Conservation (phyloP, 1,284 basidiomycete species). For the Porphyrellus sp. region DNA sequence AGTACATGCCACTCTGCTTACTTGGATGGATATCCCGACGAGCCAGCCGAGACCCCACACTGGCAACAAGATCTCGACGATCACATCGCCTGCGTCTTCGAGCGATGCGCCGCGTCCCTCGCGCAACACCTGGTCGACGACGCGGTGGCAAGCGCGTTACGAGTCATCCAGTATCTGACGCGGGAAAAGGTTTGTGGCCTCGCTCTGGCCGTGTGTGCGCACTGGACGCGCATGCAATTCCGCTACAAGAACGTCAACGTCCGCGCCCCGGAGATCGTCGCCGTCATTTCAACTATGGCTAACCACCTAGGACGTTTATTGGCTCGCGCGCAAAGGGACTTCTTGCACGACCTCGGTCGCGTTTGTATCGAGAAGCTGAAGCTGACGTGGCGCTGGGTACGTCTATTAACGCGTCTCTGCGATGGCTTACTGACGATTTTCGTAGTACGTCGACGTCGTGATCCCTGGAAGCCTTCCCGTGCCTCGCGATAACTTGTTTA, state of each 20-base stretch:
- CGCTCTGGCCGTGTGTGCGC: slow-evolving; percentile 7
- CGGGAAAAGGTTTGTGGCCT: slow-evolving; percentile 12
- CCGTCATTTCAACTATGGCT: slow-evolving; percentile 10
- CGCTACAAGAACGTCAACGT: slow-evolving; percentile 8
- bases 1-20: slow-evolving; percentile 4
- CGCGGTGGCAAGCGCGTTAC: slow-evolving; percentile 9
- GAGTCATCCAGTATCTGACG: slow-evolving; percentile 12
- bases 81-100: slow-evolving; percentile 15
- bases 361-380: slow-evolving; percentile 20
- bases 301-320: slow-evolving; percentile 8
- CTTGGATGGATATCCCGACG: slow-evolving; percentile 7
- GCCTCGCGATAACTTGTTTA: slow-evolving; percentile 10
- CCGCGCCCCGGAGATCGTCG: slow-evolving; percentile 3
- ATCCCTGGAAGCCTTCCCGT: neutral
- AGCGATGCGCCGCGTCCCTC: slow-evolving; percentile 4
- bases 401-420: neutral
- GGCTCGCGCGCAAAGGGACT: slow-evolving; percentile 4
- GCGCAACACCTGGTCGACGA: slow-evolving; percentile 7
- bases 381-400: slow-evolving; percentile 20
- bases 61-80: slow-evolving; percentile 20
- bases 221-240: slow-evolving; percentile 17
- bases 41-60: neutral
- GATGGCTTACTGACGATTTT: slow-evolving; percentile 4
- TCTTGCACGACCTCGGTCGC: slow-evolving; percentile 9
- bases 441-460: slow-evolving; percentile 11